Conservation (phyloP, 441 rosid genomes). For the Eruca vesicaria region DNA sequence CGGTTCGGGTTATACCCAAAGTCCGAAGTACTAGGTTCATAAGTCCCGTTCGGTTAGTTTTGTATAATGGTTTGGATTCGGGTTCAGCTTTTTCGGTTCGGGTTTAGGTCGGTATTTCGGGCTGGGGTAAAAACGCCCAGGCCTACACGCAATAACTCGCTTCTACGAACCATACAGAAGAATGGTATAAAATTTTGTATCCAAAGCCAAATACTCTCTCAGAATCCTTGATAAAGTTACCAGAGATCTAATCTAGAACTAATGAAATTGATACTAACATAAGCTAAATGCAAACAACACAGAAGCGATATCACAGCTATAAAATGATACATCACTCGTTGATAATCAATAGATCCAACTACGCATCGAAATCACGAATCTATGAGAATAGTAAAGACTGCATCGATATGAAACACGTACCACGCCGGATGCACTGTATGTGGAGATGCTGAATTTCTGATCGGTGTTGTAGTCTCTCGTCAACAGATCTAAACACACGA, state of each 20-base stretch:
- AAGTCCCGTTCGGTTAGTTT: no score
- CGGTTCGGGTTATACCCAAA: no score
- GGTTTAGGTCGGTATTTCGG: no score
- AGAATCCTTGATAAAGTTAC: background rate
- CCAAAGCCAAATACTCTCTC: background rate
- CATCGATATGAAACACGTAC: conserved; percentile 50
- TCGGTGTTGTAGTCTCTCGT: conserved; percentile 66
- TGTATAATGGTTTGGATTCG: no score
- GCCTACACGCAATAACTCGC: background rate
- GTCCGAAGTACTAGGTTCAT: no score
- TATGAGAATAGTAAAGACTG: no score
- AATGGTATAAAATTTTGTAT: background rate
- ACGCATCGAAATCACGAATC: background rate
- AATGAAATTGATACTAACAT: background rate
- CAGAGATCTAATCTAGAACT: background rate
- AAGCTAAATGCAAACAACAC: background rate
- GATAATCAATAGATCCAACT: background rate
- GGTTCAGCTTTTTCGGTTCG: no score
- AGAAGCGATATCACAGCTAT: background rate
- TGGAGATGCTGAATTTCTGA: conserved; percentile 68
- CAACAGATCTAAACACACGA: conserved; percentile 64
- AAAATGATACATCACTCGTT: background rate
- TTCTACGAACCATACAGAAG: background rate
- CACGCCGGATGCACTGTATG: conserved; percentile 64
- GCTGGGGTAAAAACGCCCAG: no score